These are phyloP conservation scores for Digitaria exilis DNA, from an alignment of 202 grass and related monocot species.

Conservation along the genomic window DNA sequence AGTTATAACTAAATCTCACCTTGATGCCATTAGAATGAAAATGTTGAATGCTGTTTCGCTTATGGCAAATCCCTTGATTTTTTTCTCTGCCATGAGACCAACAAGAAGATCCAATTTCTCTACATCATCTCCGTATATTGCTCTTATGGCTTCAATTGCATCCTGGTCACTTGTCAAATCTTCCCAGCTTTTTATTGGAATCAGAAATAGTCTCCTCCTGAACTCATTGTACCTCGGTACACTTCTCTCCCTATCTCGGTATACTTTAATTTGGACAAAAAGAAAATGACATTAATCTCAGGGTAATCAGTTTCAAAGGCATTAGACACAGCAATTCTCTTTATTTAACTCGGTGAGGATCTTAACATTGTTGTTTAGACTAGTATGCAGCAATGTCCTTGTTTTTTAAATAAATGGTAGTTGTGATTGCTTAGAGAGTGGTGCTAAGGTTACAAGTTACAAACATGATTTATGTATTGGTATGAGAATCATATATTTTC, in stretches of 20 bases:
- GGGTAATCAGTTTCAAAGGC: constrained; percentile 15
- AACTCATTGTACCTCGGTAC: no score
- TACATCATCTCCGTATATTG: constrained; percentile 63
- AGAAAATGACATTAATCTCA: constrained; percentile 15
- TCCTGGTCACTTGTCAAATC: constrained; percentile 63
- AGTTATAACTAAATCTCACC: constrained; percentile 49
- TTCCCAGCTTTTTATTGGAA: constrained; percentile 61
- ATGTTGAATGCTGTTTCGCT: constrained; percentile 71
- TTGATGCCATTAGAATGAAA: constrained; percentile 65
- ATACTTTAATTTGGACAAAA: constrained; percentile 45
- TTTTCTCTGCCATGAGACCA: constrained; percentile 68
- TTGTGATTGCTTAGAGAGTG: neutral
- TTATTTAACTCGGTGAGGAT: constrained; percentile 25
- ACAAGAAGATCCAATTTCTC: constrained; percentile 72
- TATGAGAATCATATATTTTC: constrained; percentile 30
- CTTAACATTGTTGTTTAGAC: constrained; percentile 39
- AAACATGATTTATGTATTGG: constrained; percentile 34
- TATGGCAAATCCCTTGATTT: constrained; percentile 67
- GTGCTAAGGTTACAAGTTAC: constrained; percentile 5
- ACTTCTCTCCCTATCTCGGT: constrained; percentile 59
- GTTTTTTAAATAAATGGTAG: constrained; percentile 35
- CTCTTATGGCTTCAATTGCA: constrained; percentile 38
- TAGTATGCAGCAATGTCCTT: constrained; percentile 27
- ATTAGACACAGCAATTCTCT: constrained; percentile 24
- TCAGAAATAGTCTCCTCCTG: constrained; percentile 45